phyloP scores from a whole-genome alignment of 2,329 filamentous ascomycete genomes.

The Macrophomina tecta region DNA sequence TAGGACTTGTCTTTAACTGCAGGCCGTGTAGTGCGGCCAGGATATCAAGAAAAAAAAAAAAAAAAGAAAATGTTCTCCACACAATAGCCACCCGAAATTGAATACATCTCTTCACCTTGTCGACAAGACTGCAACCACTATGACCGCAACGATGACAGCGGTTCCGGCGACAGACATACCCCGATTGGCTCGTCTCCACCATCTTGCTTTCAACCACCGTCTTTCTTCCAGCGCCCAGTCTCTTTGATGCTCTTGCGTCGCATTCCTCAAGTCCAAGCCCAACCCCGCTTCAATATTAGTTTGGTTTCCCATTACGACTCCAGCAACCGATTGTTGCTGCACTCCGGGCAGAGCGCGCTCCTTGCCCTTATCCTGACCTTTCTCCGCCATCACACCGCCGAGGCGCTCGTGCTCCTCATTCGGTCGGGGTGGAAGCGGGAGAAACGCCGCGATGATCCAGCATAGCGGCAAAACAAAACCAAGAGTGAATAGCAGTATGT shows the following conservation, averaged over 20 bases:
- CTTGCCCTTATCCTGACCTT: slow-evolving; percentile 3
- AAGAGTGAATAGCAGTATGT: slow-evolving; percentile 22
- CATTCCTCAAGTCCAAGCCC: slow-evolving; percentile 9
- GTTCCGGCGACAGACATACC: slow-evolving; percentile 15
- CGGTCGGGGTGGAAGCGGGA: slow-evolving; percentile 18
- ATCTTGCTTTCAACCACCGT: slow-evolving; percentile 15
- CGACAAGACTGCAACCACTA: slow-evolving; percentile 15
- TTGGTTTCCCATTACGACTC: slow-evolving; percentile 6
- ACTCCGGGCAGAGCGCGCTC: not conserved
- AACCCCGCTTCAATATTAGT: slow-evolving; percentile 21
- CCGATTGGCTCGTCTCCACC: slow-evolving; percentile 26
- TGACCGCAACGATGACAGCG: slow-evolving; percentile 10
- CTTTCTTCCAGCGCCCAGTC: slow-evolving; percentile 22
- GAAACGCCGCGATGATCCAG: slow-evolving; percentile 23
- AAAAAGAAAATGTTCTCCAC: not conserved
- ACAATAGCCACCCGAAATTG: slow-evolving; percentile 2
- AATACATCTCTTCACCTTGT: slow-evolving; percentile 14
- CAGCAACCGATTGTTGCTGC: not conserved
- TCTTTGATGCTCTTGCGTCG: not conserved
- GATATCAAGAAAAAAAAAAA: slow-evolving; percentile 24
- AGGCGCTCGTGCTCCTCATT: slow-evolving; percentile 7
- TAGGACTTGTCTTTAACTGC: slow-evolving; percentile 13
- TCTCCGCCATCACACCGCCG: slow-evolving; percentile 8
- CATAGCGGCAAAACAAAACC: slow-evolving; percentile 26
- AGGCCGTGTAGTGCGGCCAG: slow-evolving; percentile 6